Base-by-base conservation (phyloP, 768 basidiomycete species). In the Guyanaporus albipodus region DNA sequence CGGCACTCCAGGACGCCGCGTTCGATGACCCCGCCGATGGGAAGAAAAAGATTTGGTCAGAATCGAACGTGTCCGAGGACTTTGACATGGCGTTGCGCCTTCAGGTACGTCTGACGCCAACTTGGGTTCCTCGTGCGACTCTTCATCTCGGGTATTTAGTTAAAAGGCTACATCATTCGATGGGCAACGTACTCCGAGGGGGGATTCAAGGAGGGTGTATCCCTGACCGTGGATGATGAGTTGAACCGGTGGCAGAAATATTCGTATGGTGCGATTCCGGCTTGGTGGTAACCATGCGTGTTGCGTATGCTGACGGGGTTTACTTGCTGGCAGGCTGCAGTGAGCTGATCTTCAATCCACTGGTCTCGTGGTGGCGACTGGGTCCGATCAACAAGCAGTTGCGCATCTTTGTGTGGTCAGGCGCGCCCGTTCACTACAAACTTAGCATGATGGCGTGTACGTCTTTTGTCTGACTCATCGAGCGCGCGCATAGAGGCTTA, bases 161-260 rank as follows among this genome's bases (percentile, higher is more conserved):
- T 62, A 52, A 62, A 49, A 36, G 46, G 46, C 6, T 64, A 64
- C 22, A 22, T 10, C 3, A 62, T 67, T 34, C 82, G 57, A 9
- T 71, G 87, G 91, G 85, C 91, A n/a, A 87, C 85, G 1, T 95
- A 94, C 62, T 86, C 83, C 3, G 74, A 86, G 14, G 86, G 90
- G 36, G 88, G 82, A 0, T 94, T 94, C 76, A 87, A 93, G 70
- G 92, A 96, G 60, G 92, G 92, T 53, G 91, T 96, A n/a, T 89
- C 87, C 1, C 70, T 96, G 2, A 93, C 92, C 0, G 85, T 83
- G 48, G 90, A 92, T 46, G 92, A 96, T 59, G 92, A 96, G 60
- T 67, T 96, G n/a, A 93, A 93, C 60, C 65, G 92, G 7, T 96
- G 92, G 92, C 89, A 93, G 52, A 95, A 94, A 59, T 90, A 89